Evolutionary conservation across 75 land plant species (phyloP).

Genomic region (Pinus albicaulis): DNA sequence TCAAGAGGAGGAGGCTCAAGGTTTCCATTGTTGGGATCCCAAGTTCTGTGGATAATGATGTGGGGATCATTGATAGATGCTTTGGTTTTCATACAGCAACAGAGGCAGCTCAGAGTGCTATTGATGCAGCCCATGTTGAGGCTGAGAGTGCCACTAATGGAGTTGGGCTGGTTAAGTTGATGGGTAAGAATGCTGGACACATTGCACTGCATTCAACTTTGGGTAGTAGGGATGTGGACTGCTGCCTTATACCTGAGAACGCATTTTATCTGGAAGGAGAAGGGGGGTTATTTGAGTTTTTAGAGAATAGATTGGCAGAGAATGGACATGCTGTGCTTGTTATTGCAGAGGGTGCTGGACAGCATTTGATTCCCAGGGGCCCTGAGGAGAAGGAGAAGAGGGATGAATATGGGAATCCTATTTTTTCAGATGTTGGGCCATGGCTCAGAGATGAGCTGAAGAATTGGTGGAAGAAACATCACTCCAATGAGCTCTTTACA

Average conservation of each 20-base stretch:
- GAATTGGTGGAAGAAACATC: slow-evolving; percentile 68
- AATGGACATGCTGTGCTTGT: slow-evolving; percentile 83
- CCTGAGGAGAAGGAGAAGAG: slow-evolving; percentile 30
- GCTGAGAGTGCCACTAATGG: slow-evolving; percentile 88
- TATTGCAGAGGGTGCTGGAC: slow-evolving; percentile 87
- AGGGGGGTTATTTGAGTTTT: slow-evolving; percentile 72
- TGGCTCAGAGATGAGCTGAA: slow-evolving; percentile 70
- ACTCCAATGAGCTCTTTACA: slow-evolving; percentile 62
- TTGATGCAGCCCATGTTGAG: slow-evolving; percentile 67
- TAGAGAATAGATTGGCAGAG: slow-evolving; percentile 45
- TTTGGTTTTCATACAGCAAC: slow-evolving; percentile 87
- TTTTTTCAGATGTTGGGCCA: slow-evolving; percentile 60
- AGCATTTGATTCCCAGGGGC: slow-evolving; percentile 57
- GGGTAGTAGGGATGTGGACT: slow-evolving; percentile 80
- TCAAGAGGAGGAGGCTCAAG: slow-evolving; percentile 39
- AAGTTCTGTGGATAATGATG: slow-evolving; percentile 84
- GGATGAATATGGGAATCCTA: slow-evolving; percentile 74
- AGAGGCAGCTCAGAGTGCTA: slow-evolving; percentile 72
- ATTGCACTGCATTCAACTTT: slow-evolving; percentile 76
- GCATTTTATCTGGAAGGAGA: slow-evolving; percentile 61
- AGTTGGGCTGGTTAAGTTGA: slow-evolving; percentile 73
- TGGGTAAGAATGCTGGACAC: slow-evolving; percentile 84
- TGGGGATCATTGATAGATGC: slow-evolving; percentile 80
- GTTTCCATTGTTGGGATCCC: slow-evolving; percentile 61
- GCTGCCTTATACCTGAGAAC: slow-evolving; percentile 76